A percentile compares a stretch with the other conserved stretches of the same genome.
These are phyloP conservation scores for Sporormia fimetaria DNA, from an alignment of 495 filamentous ascomycete species.

Conservation along the genomic window DNA sequence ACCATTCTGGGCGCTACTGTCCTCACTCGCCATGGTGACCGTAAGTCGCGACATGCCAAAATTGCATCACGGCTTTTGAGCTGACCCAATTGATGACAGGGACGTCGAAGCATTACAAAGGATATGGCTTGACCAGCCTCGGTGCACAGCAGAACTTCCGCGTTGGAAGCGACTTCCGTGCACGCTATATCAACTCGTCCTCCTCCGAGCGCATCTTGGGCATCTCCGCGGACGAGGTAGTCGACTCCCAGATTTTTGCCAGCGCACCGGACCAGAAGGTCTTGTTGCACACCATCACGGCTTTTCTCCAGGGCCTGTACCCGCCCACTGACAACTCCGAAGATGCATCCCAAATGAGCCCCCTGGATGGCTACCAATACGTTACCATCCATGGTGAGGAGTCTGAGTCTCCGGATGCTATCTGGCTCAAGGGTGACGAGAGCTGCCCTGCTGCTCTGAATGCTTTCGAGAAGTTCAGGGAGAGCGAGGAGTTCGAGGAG, in stretches of 20 bases:
- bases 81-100: conserved; percentile 3
- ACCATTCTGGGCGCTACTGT: conserved; percentile 3
- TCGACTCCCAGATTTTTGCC: conserved; percentile 6
- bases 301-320: conserved; percentile 8
- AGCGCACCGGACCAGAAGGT: conserved; percentile 5
- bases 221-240: conserved; percentile 3
- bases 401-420: conserved; percentile 7
- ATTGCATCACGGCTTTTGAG: neutral
- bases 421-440: conserved; percentile 15
- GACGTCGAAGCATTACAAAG: conserved; percentile 6
- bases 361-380: conserved; percentile 11
- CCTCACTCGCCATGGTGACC: conserved; percentile 7
- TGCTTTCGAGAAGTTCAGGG: neutral
- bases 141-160: conserved; percentile 7
- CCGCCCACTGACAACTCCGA: too few species aligned
- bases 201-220: conserved; percentile 2
- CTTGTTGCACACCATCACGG: conserved; percentile 4
- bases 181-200: conserved; percentile 1
- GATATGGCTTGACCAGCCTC: conserved; percentile 7
- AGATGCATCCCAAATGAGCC: too few species aligned
- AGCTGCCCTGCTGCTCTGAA: conserved; percentile 2
- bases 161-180: conserved; percentile 2
- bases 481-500: conserved; percentile 5
- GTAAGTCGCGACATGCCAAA: conserved; percentile 7
- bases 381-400: conserved; percentile 1